These are phyloP conservation scores for Cystobasidium ongulense DNA, from an alignment of 768 basidiomycete genomes.

Conservation along the genomic window DNA sequence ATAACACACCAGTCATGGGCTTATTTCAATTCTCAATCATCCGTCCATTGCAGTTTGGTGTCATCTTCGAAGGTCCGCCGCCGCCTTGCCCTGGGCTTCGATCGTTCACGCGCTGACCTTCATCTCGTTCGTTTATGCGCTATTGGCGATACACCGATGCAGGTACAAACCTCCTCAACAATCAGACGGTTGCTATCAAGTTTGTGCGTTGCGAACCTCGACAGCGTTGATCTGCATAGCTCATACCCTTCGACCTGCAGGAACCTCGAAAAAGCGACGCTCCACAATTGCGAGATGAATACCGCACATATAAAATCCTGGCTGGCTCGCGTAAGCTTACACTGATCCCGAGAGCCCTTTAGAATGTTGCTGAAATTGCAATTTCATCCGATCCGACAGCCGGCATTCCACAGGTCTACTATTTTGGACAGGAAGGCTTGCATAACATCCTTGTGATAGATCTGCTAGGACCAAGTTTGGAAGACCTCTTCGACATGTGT, in stretches of 20 bases:
- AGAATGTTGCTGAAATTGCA: background rate
- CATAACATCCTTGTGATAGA: conserved; percentile 99
- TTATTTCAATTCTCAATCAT: too few relatives aligned
- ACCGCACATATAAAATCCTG: conserved; percentile 92
- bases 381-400: conserved; percentile 49
- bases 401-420: conserved; percentile 97
- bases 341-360: conserved; percentile 46
- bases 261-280: conserved; percentile 85
- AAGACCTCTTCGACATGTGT: conserved; percentile 99
- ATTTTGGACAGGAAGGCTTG: conserved; percentile 97
- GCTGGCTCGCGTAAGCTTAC: conserved; percentile 68
- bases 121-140: background rate
- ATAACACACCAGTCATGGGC: background rate
- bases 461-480: conserved; percentile 87
- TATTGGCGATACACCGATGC: conserved; percentile 20
- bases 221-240: background rate
- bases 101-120: background rate
- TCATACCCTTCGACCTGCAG: conserved; percentile 35
- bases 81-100: background rate
- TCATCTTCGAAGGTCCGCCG: conserved; percentile 77
- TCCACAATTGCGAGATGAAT: conserved; percentile 95
- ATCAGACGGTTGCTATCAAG: conserved; percentile 98
- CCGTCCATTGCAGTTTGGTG: conserved; percentile 70
- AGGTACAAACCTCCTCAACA: conserved; percentile 97
- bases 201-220: conserved; percentile 63